Conservation (phyloP, 139 green algal species). For the Picochlorum sp. region DNA sequence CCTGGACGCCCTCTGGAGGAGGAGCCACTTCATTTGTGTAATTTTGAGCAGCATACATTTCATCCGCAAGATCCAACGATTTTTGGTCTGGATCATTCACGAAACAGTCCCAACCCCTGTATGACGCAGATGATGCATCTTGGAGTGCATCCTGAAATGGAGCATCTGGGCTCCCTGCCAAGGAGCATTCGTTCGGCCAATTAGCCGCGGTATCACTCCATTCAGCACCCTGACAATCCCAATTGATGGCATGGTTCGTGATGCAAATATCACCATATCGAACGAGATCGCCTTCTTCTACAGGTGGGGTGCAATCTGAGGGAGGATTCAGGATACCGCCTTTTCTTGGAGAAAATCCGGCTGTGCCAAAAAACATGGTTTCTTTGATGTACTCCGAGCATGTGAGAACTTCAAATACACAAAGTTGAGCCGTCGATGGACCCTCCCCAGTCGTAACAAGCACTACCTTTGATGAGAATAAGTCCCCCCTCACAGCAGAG, state of each 20-base stretch:
- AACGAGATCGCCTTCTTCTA: background rate
- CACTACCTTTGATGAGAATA: background rate
- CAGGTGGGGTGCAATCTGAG: background rate
- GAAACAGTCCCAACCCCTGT: constrained; percentile 8
- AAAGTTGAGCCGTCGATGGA: constrained; percentile 3
- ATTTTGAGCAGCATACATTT: background rate
- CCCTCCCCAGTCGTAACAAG: constrained; percentile 9
- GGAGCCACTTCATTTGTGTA: background rate
- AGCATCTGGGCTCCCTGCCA: background rate
- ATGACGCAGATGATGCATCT: background rate
- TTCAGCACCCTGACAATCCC: constrained; percentile 7
- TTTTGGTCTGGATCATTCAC: background rate
- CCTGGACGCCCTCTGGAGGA: background rate
- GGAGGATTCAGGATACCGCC: constrained; percentile 5
- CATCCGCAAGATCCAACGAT: background rate
- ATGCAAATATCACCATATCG: constrained; percentile 10
- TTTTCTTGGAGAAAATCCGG: constrained; percentile 3
- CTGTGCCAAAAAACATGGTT: constrained; percentile 6
- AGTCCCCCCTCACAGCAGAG: background rate
- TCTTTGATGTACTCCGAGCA: constrained; percentile 4
- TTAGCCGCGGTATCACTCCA: constrained; percentile 1
- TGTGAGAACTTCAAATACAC: background rate
- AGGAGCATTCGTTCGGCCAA: constrained; percentile 6
- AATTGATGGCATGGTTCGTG: constrained; percentile 7
- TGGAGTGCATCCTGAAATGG: background rate